These are phyloP conservation scores for Trichosporon inkin DNA, from an alignment of 1,284 basidiomycete species.

Conservation along the genomic window DNA sequence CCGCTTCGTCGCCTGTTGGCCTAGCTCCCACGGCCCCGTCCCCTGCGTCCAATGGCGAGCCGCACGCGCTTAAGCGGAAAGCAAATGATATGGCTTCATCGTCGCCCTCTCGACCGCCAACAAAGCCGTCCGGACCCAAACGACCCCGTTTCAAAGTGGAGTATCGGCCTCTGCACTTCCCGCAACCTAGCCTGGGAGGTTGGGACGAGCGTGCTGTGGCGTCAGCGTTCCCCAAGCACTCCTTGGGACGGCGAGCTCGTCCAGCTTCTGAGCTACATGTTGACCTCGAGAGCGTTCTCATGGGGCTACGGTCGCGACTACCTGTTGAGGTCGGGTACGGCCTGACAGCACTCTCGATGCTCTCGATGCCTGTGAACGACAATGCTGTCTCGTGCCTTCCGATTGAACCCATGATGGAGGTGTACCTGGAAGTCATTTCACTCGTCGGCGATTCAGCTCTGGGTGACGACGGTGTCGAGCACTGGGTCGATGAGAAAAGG, in stretches of 20 bases:
- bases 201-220: slow-evolving; percentile 68
- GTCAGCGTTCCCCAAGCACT: slow-evolving; percentile 62
- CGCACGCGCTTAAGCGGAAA: not conserved
- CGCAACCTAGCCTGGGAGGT: slow-evolving; percentile 75
- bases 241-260: slow-evolving; percentile 62
- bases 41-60: not conserved
- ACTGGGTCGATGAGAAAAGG: slow-evolving; percentile 30
- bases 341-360: slow-evolving; percentile 78
- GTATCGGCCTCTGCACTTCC: slow-evolving; percentile 77
- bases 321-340: slow-evolving; percentile 82
- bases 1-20: not conserved
- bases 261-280: slow-evolving; percentile 56
- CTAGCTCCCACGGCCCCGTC: not conserved
- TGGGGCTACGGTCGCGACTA: slow-evolving; percentile 83
- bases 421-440: slow-evolving; percentile 83
- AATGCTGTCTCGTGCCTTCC: slow-evolving; percentile 61
- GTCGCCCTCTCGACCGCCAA: not conserved
- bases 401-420: slow-evolving; percentile 69
- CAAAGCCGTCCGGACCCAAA: slow-evolving; percentile 24
- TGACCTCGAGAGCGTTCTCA: slow-evolving; percentile 80
- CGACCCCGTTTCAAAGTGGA: slow-evolving; percentile 75
- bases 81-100: not conserved
- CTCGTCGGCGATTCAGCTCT: slow-evolving; percentile 79
- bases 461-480: slow-evolving; percentile 54
- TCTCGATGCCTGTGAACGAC: slow-evolving; percentile 53